Evolutionary conservation across 164 flowering plant genomes (phyloP).

Genomic region (Berberis vulgaris): DNA sequence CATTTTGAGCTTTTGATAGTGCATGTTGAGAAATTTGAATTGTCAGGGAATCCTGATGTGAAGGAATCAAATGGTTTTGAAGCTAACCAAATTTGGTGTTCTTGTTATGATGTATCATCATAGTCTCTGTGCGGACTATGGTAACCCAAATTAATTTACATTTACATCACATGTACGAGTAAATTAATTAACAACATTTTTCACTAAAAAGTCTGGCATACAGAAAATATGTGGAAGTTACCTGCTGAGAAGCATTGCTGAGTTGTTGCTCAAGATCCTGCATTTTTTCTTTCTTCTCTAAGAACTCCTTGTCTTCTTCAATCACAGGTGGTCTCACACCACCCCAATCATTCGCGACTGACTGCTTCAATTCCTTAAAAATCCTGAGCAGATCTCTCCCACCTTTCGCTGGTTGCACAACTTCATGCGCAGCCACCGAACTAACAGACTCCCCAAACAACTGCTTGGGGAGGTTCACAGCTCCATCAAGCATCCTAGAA

Average conservation of each 20-base stretch:
- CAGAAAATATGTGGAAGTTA: constrained; percentile 5
- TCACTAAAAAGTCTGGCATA: not conserved
- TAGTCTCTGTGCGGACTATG: no score
- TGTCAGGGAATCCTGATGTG: no score
- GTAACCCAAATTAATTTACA: no score
- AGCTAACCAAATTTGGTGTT: not conserved
- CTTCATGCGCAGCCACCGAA: constrained; percentile 48
- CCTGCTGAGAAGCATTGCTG: constrained; percentile 74
- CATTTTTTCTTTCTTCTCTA: constrained; percentile 79
- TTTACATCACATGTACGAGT: no score
- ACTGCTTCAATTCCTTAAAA: constrained; percentile 86
- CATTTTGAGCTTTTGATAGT: no score
- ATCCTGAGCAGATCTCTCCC: constrained; percentile 87
- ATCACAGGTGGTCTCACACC: constrained; percentile 50
- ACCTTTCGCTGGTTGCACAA: constrained; percentile 77
- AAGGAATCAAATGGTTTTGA: no score
- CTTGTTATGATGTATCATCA: no score
- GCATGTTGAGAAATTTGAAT: no score
- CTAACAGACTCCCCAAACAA: constrained; percentile 55
- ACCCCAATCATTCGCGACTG: constrained; percentile 84
- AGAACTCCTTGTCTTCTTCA: constrained; percentile 88
- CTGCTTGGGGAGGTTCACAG: constrained; percentile 79
- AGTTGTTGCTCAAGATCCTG: constrained; percentile 72
- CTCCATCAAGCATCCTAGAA: constrained; percentile 89
- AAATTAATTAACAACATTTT: not conserved